These are phyloP conservation scores for Polygonum maritimum DNA, from an alignment of 148 eudicot genomes.

Conservation along the genomic window DNA sequence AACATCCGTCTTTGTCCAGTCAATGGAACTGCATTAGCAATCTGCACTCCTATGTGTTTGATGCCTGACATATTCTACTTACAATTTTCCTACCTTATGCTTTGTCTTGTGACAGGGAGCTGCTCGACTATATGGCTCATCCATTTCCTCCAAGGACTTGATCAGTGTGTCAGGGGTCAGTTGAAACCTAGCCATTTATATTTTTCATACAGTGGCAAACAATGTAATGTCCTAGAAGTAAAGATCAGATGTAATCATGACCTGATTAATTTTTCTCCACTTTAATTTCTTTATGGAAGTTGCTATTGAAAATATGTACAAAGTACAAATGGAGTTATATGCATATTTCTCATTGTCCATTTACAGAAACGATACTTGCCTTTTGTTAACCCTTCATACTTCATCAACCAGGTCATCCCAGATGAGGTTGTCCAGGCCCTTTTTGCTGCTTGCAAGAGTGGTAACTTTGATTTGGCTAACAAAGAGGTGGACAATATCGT, in stretches of 20 bases:
- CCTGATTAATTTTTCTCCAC: background rate
- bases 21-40: background rate
- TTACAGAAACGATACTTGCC: background rate
- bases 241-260: background rate
- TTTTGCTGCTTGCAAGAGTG: constrained; percentile 74
- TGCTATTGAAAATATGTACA: background rate
- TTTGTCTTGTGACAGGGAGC: constrained; percentile 59
- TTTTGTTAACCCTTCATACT: background rate
- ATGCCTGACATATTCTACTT: background rate
- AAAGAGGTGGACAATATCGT: constrained; percentile 71
- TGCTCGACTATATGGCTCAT: constrained; percentile 89
- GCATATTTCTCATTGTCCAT: background rate
- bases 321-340: background rate
- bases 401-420: constrained; percentile 59
- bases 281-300: background rate
- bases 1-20: background rate
- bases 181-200: background rate
- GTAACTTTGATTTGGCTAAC: constrained; percentile 73
- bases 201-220: background rate
- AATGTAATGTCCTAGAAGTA: background rate
- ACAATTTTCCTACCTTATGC: background rate
- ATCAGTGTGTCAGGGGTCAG: constrained; percentile 93
- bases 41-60: background rate
- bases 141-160: constrained; percentile 72
- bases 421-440: constrained; percentile 58